phyloP scores from a whole-genome alignment of 345 rosid species.

The Bruguiera gymnorhiza region DNA sequence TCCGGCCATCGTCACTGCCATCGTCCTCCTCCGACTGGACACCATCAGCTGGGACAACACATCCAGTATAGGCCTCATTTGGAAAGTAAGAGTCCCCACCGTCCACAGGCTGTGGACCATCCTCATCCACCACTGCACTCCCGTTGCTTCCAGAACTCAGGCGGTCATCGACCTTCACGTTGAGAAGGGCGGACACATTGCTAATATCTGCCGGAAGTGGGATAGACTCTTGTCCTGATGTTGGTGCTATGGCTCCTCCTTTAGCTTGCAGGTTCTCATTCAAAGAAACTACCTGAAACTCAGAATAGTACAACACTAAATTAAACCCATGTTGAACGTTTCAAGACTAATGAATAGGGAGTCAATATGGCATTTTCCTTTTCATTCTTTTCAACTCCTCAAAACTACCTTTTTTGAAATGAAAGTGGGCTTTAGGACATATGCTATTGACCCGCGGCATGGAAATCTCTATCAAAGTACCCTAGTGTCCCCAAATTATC shows the following conservation, averaged over 20 bases:
- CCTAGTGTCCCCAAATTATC: background rate
- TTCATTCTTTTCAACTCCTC: background rate
- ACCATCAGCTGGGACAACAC: slow-evolving; percentile 35
- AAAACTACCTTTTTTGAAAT: background rate
- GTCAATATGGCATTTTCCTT: slow-evolving; percentile 4
- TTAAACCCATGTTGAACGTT: background rate
- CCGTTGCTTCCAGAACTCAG: slow-evolving; percentile 63
- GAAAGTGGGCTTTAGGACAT: slow-evolving; percentile 26
- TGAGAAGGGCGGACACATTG: slow-evolving; percentile 15
- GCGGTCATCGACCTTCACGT: slow-evolving; percentile 54
- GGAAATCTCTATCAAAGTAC: background rate
- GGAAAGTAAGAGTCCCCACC: slow-evolving; percentile 75
- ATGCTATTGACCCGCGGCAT: slow-evolving; percentile 27
- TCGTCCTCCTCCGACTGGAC: slow-evolving; percentile 49
- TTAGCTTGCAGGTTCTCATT: slow-evolving; percentile 51
- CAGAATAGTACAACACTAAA: background rate
- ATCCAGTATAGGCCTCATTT: slow-evolving; percentile 26
- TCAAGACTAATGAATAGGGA: too few species aligned
- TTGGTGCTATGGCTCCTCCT: slow-evolving; percentile 27
- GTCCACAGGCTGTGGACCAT: slow-evolving; percentile 71
- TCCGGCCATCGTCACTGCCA: slow-evolving; percentile 46
- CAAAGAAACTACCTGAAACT: slow-evolving; percentile 54
- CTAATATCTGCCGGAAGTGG: slow-evolving; percentile 19
- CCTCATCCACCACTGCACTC: slow-evolving; percentile 76
- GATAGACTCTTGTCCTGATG: slow-evolving; percentile 15